Base-by-base conservation (phyloP, 1,284 basidiomycete species). In the Cutaneotrichosporon spelunceum region DNA sequence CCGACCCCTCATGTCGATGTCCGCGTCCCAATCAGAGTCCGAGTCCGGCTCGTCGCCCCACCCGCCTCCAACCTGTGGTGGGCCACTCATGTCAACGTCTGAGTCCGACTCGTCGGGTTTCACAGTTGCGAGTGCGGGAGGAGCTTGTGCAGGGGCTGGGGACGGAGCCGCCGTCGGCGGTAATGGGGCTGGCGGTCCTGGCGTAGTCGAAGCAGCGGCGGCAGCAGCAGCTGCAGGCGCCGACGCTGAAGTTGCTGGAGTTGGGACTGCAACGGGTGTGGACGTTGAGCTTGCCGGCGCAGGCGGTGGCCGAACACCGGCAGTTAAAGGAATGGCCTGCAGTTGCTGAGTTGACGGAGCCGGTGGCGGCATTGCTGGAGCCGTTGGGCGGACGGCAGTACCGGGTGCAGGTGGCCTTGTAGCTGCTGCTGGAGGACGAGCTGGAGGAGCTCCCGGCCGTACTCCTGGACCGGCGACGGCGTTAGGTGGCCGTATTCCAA, bases 1-100 rank as follows among this genome's bases (percentile, higher is more conserved):
- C 16, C 19, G 39, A 42, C 39, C 39, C 39, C 19, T 19, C 39
- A 42, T 42, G 6, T 42, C 14, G 7, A 24, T 45, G 9, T 44
- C 19, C 4, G 55, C 7, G 4, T n/a, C 55, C 13, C 45, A 13
- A 33, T 21, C 47, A 6, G 27, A 11, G 9, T 42, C 59, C 3
- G 53, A 16, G 14, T 24, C 19, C 2, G 33, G 44, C 33, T 68
- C 39, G 7, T 69, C 62, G 19, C 47, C 59, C 9, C 19, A 47
- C 1, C 74, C 74, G 2, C 74, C 74, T n/a, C 74, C 74, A 9
- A 72, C 70, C 64, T 75, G 73, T 24, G 61, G 64, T 0, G 65
- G 71, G 3, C 74, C 74, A 14, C 53, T 70, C 72, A 72, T 70
- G 54, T 71, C 70, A 1, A 69, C 67, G 36, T 74, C 73, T 8